Base-by-base conservation (phyloP, 1,284 basidiomycete genomes). In the Vanrija humicola region DNA sequence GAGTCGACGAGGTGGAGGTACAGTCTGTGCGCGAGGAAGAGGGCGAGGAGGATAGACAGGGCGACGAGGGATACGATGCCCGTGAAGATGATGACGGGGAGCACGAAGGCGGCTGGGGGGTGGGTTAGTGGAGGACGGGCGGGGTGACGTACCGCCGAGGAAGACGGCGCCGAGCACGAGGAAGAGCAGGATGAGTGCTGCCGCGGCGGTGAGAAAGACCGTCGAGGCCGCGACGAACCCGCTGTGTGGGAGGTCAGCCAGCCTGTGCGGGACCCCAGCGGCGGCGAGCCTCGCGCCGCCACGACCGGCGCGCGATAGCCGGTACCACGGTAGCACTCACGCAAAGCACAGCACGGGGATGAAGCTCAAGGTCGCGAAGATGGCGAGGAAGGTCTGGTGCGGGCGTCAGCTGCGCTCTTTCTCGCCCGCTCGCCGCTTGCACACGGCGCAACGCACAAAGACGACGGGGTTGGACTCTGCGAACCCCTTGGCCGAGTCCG, bases 11-110 rank as follows among this genome's bases (percentile, higher is more conserved):
- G 34, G 59, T 72, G 66, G 38, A 73, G 63, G 58, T 69, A 73
- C 10, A 74, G 65, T 29, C 72, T 50, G 55, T 74, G 67, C 3
- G 55, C 51, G 48, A 74, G 68, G 65, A 74, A 74, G 28, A 72
- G 63, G 39, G 53, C 47, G 5, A 74, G 52, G 12, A 74, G 65
- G 55, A 60, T 56, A 5, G 57, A 38, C 18, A 72, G 61, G 15
- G 63, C 53, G 38, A 54, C 29, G 38, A 61, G 25, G 9, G 70
- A 60, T n/a, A 68, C 29, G 53, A 68, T 46, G 26, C 62, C 58
- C 2, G 69, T 72, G 56, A 72, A 50, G 48, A 67, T 55, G 5
- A 74, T 61, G 8, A 68, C 54, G 16, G 72, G 72, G 28, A 70
- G 55, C 53, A 74, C 69, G 54, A 72, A 47, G 0, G 64, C 46